Base-by-base conservation (phyloP, 768 basidiomycete species). In the Lentinula edodes region DNA sequence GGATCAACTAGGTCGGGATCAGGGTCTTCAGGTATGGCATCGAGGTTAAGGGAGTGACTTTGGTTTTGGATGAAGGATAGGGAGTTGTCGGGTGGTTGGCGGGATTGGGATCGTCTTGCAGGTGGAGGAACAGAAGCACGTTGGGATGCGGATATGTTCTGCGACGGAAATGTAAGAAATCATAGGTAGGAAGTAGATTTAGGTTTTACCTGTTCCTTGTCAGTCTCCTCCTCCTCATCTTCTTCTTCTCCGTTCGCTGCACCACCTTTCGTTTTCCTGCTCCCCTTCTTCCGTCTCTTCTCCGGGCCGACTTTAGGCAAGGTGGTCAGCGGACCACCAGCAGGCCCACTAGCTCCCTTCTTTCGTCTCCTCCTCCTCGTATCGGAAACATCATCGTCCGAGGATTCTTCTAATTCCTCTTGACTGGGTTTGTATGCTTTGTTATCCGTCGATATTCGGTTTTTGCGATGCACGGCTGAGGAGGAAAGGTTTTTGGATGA, bases 341-440 rank as follows among this genome's bases (percentile, higher is more conserved):
- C 71, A 20, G 76, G 70, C 35, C 82, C 82, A 61, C 78, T 79
- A 69, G 80, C 83, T 69, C 74, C 75, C 57, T 83, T 83, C 74
- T 78, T 85, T 66, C 73, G 78, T 70, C 80, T 80, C 68, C 78
- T 80, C 66, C 77, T 78, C 61, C 78, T 85, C 56, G 79, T 83
- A 28, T 82, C 83, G 0, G 58, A 59, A 1, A 59, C 6, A 36
- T 80, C 78, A 53, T 83, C 82, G 1, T 76, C 74, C 54, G 87
- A 85, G 15, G 58, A 87, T 35, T 86, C 85, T 7, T 91, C 90
- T 38, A 83, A 66, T 65, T 89, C 89, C 7, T 86, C 88, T 60
- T 72, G 70, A 0, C 84, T 73, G 18, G 91, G 91, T 58, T 82
- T 82, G 67, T 93, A 94, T 0, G 91, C 91, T 70, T 89, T 90